These are phyloP conservation scores for Trypanosoma brucei DNA, from an alignment of 208 protist genomes.

Conservation along the genomic window DNA sequence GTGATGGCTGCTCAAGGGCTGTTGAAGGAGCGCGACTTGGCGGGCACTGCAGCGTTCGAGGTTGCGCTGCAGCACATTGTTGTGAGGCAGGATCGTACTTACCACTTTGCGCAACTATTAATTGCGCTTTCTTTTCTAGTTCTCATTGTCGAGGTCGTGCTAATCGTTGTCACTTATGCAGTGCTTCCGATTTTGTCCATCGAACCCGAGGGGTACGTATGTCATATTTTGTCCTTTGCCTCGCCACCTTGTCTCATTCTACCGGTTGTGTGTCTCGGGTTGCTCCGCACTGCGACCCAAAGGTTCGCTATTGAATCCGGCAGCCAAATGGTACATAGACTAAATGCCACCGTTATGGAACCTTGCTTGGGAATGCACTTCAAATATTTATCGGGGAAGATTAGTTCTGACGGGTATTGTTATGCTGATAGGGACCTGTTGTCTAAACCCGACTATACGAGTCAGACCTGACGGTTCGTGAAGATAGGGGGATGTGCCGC, in stretches of 20 bases:
- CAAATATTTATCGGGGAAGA: constrained; percentile 57
- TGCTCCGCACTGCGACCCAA: constrained; percentile 67
- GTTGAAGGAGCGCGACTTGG: constrained; percentile 69
- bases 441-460: constrained; percentile 14
- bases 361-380: constrained; percentile 80
- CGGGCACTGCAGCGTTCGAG: constrained; percentile 79
- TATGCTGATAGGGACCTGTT: constrained; percentile 1
- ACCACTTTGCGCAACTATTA: constrained; percentile 76
- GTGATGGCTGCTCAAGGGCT: constrained; percentile 5
- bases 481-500: neutral
- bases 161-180: constrained; percentile 32
- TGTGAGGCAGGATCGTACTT: constrained; percentile 78
- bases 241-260: constrained; percentile 25
- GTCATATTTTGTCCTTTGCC: constrained; percentile 16
- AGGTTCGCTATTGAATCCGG: constrained; percentile 77
- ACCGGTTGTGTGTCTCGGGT: constrained; percentile 46
- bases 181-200: constrained; percentile 40
- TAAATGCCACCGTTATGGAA: constrained; percentile 73
- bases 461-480: constrained; percentile 12
- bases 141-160: constrained; percentile 46
- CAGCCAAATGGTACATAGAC: constrained; percentile 60
- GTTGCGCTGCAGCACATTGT: constrained; percentile 75
- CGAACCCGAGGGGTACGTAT: constrained; percentile 11
- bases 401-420: constrained; percentile 51
- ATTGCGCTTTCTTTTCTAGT: constrained; percentile 59